Evolutionary conservation across 208 protist species (phyloP), one percentile per base, ranked within the genome.

Genomic region (Perkinsela sp.): DNA sequence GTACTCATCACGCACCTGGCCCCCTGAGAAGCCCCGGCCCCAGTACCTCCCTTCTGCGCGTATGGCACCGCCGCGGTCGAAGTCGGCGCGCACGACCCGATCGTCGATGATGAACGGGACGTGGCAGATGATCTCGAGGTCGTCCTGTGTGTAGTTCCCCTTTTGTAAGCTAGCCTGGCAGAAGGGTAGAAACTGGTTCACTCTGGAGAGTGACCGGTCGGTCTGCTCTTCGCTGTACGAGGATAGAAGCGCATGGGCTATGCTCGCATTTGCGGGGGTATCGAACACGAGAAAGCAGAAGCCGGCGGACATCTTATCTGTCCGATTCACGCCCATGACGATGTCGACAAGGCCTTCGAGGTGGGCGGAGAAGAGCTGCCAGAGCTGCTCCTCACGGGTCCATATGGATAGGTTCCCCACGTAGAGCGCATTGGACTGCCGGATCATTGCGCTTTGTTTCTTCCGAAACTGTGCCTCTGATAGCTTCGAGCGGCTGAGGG

Each of bases 1-100:
- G 40, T 75, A 80, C 67, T 87, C 82, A 66, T 85, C 80, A 16
- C 82, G 77, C 22, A 87, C 77, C 68, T 80, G 76, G 1, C 30
- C 40, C 15, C 73, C 67, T 29, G 70, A 15, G 16, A 30, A 30
- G 1, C 70, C 72, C n/a, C 72, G 68, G 29, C 72, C 70, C 70
- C 31, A 74, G 30, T 74, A 69, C 68, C 67, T 66, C 32, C 74
- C 72, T 48, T 73, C 71, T 72, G 66, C 69, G 6, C 67, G 71
- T n/a, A 73, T 57, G 40, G 6, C 40, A n/a, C 40, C 40, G 22
- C 40, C 40, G 22, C 40, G 40, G 40, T 57, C 40, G 13, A 57
- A 57, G 40, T 57, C 40, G 13, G 22, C 40, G 22, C 40, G 40
- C 6, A 57, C 13, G 6, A 6, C 40, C 22, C 40, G 40, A n/a